These are phyloP conservation scores for Claviceps maximensis DNA, from an alignment of 2,329 filamentous ascomycete species.

Conservation along the genomic window DNA sequence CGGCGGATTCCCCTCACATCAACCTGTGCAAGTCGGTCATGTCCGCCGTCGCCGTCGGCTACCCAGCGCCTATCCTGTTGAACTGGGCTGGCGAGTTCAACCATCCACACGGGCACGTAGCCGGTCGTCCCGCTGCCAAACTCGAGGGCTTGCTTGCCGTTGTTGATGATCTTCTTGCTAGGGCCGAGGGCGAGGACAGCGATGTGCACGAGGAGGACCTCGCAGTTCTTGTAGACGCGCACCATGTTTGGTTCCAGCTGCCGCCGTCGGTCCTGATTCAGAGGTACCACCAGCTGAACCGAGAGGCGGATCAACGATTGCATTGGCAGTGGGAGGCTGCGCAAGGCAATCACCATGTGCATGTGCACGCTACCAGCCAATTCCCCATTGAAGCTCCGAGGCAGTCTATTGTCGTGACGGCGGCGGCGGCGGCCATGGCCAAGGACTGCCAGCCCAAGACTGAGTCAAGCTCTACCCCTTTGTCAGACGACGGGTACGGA, in stretches of 20 bases:
- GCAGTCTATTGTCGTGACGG: conserved; percentile 17
- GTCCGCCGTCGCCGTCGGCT: conserved; percentile 24
- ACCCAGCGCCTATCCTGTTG: conserved; percentile 22
- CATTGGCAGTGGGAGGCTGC: conserved; percentile 12
- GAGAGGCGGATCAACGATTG: conserved; percentile 18
- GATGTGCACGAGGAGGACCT: conserved; percentile 9
- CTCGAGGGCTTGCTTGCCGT: conserved; percentile 16
- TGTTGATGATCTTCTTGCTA: conserved; percentile 13
- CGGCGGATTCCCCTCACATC: conserved; percentile 22
- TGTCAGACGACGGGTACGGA: conserved; percentile 21
- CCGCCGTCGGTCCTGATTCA: conserved; percentile 24
- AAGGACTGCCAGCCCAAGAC: conserved; percentile 23
- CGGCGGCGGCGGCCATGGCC: conserved; percentile 7
- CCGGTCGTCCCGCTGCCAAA: conserved; percentile 22
- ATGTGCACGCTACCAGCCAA: no score
- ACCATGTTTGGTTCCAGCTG: conserved; percentile 27
- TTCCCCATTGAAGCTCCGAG: not conserved
- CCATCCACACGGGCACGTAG: no score
- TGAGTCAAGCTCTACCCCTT: conserved; percentile 22
- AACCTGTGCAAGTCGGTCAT: conserved; percentile 27
- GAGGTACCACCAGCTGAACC: conserved; percentile 23
- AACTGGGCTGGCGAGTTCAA: conserved; percentile 21
- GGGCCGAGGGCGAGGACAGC: conserved; percentile 5
- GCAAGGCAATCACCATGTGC: no score
- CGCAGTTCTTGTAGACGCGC: conserved; percentile 23